Percentiles rank a stretch among this genome's conserved stretches.
Conservation (phyloP, 352 stramenopile species). For the Pythium utonaiense region DNA sequence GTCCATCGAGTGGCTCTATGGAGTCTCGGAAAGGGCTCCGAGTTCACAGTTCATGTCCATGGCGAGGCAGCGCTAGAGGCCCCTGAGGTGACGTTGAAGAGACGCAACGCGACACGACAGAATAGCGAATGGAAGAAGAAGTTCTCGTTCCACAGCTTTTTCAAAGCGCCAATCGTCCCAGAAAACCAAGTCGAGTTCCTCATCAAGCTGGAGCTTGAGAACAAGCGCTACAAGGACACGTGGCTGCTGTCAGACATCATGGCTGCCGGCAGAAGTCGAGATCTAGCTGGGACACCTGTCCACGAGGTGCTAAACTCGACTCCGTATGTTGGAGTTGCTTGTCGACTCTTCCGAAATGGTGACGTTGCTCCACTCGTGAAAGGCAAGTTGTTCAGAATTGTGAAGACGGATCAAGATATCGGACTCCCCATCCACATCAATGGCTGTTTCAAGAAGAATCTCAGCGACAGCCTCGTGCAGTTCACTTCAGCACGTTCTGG, state of each 20-base stretch:
- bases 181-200: constrained; percentile 67
- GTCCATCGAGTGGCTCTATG: constrained; percentile 58
- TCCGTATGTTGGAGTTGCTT: constrained; percentile 66
- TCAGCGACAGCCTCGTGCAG: constrained; percentile 31
- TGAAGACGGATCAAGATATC: constrained; percentile 41
- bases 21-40: constrained; percentile 62
- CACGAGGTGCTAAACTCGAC: constrained; percentile 61
- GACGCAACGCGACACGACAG: constrained; percentile 38
- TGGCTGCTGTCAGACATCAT: constrained; percentile 75
- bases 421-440: constrained; percentile 72
- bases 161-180: constrained; percentile 52
- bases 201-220: constrained; percentile 62
- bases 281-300: constrained; percentile 53
- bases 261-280: constrained; percentile 54
- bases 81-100: constrained; percentile 37
- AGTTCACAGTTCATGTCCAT: constrained; percentile 54
- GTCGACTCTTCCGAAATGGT: constrained; percentile 51
- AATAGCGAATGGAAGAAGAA: constrained; percentile 80
- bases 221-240: constrained; percentile 39
- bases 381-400: constrained; percentile 63
- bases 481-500: constrained; percentile 10
- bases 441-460: constrained; percentile 68
- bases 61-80: constrained; percentile 41
- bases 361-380: constrained; percentile 32
- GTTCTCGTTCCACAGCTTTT: constrained; percentile 74